These are phyloP conservation scores for Pseudonitzschia pungens DNA, from an alignment of 108 stramenopile genomes.

Conservation along the genomic window DNA sequence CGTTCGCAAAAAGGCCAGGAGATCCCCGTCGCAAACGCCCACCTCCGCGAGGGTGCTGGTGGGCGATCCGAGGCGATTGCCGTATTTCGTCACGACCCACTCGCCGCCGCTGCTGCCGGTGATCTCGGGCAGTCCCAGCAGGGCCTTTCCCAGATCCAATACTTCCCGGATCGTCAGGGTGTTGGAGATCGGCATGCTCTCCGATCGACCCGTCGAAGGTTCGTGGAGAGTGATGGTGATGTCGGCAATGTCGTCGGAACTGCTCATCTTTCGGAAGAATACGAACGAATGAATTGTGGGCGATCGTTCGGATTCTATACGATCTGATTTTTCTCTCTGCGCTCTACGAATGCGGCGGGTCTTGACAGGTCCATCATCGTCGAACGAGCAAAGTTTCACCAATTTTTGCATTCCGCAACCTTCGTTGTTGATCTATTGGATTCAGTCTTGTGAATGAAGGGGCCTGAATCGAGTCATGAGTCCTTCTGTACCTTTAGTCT, in stretches of 20 bases:
- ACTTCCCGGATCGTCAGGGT: conserved; percentile 52
- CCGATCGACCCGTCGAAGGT: conserved; percentile 34
- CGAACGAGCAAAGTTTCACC: too few species aligned
- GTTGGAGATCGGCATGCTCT: conserved; percentile 37
- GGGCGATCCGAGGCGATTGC: conserved; percentile 21
- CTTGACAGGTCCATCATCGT: too few species aligned
- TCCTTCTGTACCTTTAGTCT: too few species aligned
- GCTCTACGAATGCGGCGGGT: too few species aligned
- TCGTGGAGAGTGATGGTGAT: conserved; percentile 44
- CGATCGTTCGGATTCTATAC: too few species aligned
- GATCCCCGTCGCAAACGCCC: conserved; percentile 57
- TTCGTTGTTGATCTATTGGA: too few species aligned
- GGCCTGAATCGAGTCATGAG: too few species aligned
- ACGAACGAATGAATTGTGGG: too few species aligned
- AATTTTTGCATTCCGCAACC: too few species aligned
- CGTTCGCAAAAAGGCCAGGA: conserved; percentile 41
- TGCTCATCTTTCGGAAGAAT: too few species aligned
- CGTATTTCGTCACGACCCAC: conserved; percentile 45
- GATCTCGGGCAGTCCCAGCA: conserved; percentile 44
- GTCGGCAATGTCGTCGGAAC: conserved; percentile 35
- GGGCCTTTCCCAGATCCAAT: conserved; percentile 48
- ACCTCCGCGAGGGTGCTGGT: conserved; percentile 28
- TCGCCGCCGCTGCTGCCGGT: background rate
- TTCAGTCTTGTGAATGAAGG: too few species aligned
- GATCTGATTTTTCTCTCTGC: too few species aligned